Conservation (phyloP, 192 early-diverging fungal genomes). For the Podila epigama region DNA sequence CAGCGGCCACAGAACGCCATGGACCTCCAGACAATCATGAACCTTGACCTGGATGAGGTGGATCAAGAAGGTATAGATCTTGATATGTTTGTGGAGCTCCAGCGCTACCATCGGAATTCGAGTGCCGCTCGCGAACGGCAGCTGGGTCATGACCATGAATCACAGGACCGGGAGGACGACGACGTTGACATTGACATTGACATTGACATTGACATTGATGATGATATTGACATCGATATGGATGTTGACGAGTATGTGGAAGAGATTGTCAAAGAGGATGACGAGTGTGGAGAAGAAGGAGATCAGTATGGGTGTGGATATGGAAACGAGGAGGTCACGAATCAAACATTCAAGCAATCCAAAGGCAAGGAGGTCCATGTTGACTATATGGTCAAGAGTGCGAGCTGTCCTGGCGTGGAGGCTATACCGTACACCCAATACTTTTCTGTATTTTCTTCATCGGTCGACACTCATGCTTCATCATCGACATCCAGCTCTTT, state of each 20-base stretch:
- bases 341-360: background rate
- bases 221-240: background rate
- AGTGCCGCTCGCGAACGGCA: background rate
- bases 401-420: background rate
- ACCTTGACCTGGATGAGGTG: constrained; percentile 38
- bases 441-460: constrained; percentile 14
- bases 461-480: constrained; percentile 8
- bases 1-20: constrained; percentile 17
- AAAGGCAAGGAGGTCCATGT: constrained; percentile 41
- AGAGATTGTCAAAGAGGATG: background rate
- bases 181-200: background rate
- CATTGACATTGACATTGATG: too few relatives aligned
- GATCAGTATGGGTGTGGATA: background rate
- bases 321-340: background rate
- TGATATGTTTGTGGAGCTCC: constrained; percentile 32
- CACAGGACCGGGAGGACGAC: background rate
- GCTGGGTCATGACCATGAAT: background rate
- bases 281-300: constrained; percentile 3
- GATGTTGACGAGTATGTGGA: background rate
- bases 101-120: constrained; percentile 22
- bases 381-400: background rate
- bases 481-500: constrained; percentile 6
- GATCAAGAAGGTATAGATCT: constrained; percentile 26
- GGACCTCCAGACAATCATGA: constrained; percentile 46
- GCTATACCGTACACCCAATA: constrained; percentile 5